Base-by-base conservation (phyloP, 2,329 filamentous ascomycete species). In the Colletotrichum sublineola region DNA sequence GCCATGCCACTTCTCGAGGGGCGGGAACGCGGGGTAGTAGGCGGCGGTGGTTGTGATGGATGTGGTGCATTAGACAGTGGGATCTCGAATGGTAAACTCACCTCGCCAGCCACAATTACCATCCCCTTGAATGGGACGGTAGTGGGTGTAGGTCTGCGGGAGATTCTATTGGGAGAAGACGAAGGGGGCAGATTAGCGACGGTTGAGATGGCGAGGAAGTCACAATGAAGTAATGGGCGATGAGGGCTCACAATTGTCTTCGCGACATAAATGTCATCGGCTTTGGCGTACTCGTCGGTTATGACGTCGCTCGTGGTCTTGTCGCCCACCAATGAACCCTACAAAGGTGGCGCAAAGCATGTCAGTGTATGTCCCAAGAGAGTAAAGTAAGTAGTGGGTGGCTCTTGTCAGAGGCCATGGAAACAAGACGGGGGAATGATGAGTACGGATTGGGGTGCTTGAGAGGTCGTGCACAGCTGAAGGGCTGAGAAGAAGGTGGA, bases 91-190 rank as follows among this genome's bases (percentile, higher is more conserved):
- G 50, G 64, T 75, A 75, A 76, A 84, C 91, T 86, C 87, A 98
- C 96, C 96, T 92, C 96, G 90, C 96, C 96, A 98, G 78, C 96
- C 96, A 83, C 96, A 98, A 80, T 97, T 97, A 71, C 96, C 96
- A 83, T 98, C 96, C 65, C 96, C 96, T 82, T 93, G 92, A 80
- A 97, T 91, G 14, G 92, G 92, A 67, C 96, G 94, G 80, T 96
- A 97, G 80, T 95, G 92, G 29, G 94, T 93, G 81, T 97, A 97
- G 68, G 92, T 94, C 77, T 92, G 88, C 8, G 95, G 93, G 67
- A 99, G 88, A 29, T 91, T 88, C 95, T 97, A 76, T 18, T 46
- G 65, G 73, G 64, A 50, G 56, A 65, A 68, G 38, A 56, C 29
- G 38, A 29, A 29, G 44, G 52, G 15, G 9, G 24, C 20, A 18